Percentiles rank a stretch among this genome's conserved stretches.
phyloP scores from a whole-genome alignment of 306 rosid species.

The Vigna radiata region DNA sequence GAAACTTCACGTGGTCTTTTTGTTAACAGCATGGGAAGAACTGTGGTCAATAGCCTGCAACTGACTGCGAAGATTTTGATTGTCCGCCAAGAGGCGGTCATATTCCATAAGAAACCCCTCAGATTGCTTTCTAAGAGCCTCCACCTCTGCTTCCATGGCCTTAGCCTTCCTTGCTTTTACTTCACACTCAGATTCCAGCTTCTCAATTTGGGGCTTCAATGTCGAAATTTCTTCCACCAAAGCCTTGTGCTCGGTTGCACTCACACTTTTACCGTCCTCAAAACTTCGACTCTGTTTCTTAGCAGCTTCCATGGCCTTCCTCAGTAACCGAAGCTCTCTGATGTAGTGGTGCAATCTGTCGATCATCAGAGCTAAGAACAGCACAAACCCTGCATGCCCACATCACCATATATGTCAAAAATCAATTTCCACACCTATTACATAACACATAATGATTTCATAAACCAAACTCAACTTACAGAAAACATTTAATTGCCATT shows the following conservation, averaged over 20 bases:
- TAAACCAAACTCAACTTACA: not conserved
- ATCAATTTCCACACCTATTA: constrained; percentile 24
- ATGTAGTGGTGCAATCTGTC: constrained; percentile 90
- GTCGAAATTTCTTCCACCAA: constrained; percentile 62
- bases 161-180: constrained; percentile 58
- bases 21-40: constrained; percentile 49
- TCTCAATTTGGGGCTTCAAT: constrained; percentile 57
- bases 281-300: constrained; percentile 72
- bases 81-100: constrained; percentile 72
- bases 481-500: too few species aligned
- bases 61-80: constrained; percentile 71
- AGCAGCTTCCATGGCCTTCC: constrained; percentile 74
- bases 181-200: constrained; percentile 69
- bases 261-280: constrained; percentile 54
- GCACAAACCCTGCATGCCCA: constrained; percentile 77
- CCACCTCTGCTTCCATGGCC: constrained; percentile 64
- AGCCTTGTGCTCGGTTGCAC: constrained; percentile 51
- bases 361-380: constrained; percentile 78
- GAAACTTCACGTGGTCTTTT: constrained; percentile 49
- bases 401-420: not conserved
- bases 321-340: constrained; percentile 73
- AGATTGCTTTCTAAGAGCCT: constrained; percentile 75
- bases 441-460: not conserved
- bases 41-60: constrained; percentile 56
- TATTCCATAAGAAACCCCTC: constrained; percentile 81